Base-by-base conservation (phyloP, 768 basidiomycete species). In the Mycena pura region DNA sequence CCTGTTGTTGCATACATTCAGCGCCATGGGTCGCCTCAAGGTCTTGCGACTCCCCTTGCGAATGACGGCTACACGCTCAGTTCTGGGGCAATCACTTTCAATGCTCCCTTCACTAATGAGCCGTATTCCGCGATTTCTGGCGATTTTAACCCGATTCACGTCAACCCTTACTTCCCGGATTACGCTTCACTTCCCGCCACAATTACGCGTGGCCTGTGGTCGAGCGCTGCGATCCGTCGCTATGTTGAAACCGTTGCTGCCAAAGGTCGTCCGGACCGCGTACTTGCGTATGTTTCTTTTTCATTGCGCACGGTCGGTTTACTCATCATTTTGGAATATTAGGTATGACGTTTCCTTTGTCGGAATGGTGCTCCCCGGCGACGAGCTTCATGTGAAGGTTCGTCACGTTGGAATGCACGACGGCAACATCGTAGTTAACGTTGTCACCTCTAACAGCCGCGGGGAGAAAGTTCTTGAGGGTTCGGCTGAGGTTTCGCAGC, bases 121-220 rank as follows among this genome's bases (percentile, higher is more conserved):
- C 91, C 95, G 2, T 99, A 99, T 78, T 98, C 96, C 5, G 87
- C 89, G 74, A 85, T 96, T 46, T 99, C 97, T 0, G 96, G 96
- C 43, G 96, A 99, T 76, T 99, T 94, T 83, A 99, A 99, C 75
- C 97, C 97, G 27, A 99, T 99, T 68, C 97, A 99, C 74, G 82
- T 97, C 74, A 98, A 99, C 76, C 96, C 97, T 0, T 99, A 99
- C 82, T 98, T 99, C 80, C 87, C 97, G 22, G 90, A 95, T 73
- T 93, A 91, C 63, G 96, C 96, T 2, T 86, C 89, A 6, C 87
- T 99, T 14, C 96, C 96, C 24, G 91, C 92, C 14, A 99, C 97
- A 10, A 99, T 99, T 71, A 98, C 97, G 3, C 97, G 99, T 70
- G 97, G 97, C 52, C 86, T 99, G 79, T 98, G 95, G 93, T 89